Evolutionary conservation across 352 stramenopile species (phyloP).

Genomic region (Phytophthora ramorum): DNA sequence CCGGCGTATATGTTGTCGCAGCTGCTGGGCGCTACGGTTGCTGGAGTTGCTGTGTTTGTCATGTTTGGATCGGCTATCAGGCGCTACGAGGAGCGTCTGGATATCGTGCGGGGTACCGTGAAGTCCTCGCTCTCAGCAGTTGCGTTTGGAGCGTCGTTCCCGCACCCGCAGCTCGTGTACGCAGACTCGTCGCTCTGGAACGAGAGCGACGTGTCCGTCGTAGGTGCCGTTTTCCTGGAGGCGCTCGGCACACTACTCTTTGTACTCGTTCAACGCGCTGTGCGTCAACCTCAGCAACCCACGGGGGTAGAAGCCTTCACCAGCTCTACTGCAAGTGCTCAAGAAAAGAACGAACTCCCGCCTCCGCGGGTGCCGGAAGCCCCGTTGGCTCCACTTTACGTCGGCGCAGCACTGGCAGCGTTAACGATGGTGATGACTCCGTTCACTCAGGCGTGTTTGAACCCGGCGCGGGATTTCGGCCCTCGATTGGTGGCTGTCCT

Average conservation of each 20-base stretch:
- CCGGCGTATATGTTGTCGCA: conserved; percentile 69
- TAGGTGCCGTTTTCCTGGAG: conserved; percentile 61
- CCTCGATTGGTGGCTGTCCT: conserved; percentile 64
- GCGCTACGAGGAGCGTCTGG: conserved; percentile 54
- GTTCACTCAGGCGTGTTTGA: conserved; percentile 76
- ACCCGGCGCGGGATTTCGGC: conserved; percentile 82
- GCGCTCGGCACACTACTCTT: conserved; percentile 65
- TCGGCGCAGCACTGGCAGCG: conserved; percentile 56
- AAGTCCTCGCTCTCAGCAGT: conserved; percentile 64
- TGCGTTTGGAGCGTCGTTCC: conserved; percentile 77
- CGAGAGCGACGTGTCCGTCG: conserved; percentile 41
- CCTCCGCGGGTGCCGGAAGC: conserved; percentile 17
- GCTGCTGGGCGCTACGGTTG: conserved; percentile 56
- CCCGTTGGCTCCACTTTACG: conserved; percentile 47
- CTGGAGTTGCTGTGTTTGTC: conserved; percentile 46
- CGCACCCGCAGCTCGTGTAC: conserved; percentile 52
- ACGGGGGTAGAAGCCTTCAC: conserved; percentile 28
- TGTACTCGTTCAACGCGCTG: conserved; percentile 62
- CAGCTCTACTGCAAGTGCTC: conserved; percentile 1
- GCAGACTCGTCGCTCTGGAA: conserved; percentile 11
- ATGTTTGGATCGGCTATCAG: conserved; percentile 60
- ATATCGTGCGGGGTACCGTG: conserved; percentile 35
- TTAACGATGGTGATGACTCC: conserved; percentile 65
- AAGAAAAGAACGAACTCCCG: conserved; percentile 14
- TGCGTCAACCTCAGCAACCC: conserved; percentile 43